A percentile compares a stretch with the other conserved stretches of the same genome.
phyloP scores from a whole-genome alignment of 148 eudicot genomes.

The Cornus suecica region DNA sequence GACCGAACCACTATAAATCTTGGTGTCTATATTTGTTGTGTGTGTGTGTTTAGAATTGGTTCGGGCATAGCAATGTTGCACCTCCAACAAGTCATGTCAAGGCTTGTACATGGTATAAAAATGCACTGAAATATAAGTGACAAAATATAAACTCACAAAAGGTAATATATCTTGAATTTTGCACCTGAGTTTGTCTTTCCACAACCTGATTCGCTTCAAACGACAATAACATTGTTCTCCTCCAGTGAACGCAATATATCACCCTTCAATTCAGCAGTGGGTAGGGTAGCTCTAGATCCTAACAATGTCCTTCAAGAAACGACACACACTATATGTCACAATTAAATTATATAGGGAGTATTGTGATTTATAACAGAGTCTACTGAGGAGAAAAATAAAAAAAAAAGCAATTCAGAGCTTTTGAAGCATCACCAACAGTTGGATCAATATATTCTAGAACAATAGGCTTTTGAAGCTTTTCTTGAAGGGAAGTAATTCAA shows the following conservation, averaged over 20 bases:
- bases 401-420: neutral
- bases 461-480: slow-evolving; percentile 28
- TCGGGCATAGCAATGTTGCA: no score
- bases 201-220: slow-evolving; percentile 95
- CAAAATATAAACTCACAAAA: no score
- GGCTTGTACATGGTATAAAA: neutral
- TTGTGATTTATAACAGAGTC: neutral
- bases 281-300: slow-evolving; percentile 78
- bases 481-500: slow-evolving; percentile 25
- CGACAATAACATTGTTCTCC: slow-evolving; percentile 75
- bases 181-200: slow-evolving; percentile 99
- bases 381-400: neutral
- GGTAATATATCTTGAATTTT: no score
- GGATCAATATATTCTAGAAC: slow-evolving; percentile 21
- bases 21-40: no score
- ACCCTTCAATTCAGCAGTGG: slow-evolving; percentile 71
- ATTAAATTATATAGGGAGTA: neutral
- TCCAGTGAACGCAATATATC: slow-evolving; percentile 57
- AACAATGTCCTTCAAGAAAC: slow-evolving; percentile 63
- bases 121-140: neutral
- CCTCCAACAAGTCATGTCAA: slow-evolving; percentile 1
- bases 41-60: no score
- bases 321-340: neutral
- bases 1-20: no score
- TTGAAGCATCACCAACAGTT: slow-evolving; percentile 28